Base-by-base conservation (phyloP, 129 eudicot genomes). In the Solidago caesia region DNA sequence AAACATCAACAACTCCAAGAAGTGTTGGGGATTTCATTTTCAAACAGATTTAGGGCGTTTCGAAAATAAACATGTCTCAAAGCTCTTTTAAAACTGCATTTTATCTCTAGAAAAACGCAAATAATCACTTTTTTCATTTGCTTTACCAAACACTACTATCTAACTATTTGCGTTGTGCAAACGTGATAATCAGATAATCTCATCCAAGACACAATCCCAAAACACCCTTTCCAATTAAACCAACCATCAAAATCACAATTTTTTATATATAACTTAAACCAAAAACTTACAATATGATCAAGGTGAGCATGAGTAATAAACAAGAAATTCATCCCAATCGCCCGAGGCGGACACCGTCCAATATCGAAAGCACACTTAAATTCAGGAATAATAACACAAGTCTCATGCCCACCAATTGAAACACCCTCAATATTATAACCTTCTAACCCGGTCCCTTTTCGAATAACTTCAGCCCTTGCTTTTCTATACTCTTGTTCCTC, bases 231-330 rank as follows among this genome's bases (percentile, higher is more conserved):
- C 41, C 39, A 33, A 55, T 12, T 44, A 43, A 67, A 67, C 29
- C 6, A 44, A 57, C 42, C 75, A 67, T 51, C 47, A 71, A 64
- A 55, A n/a, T n/a, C 42, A 44, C 43, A 60, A 15, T 3, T 0
- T 33, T 33, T 33, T 41, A 55, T n/a, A 12, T 15, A 1, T 33
- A 43, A 13, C 6, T 53, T 13, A 73, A 15, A 43, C 3, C 4
- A 11, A 68, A 65, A 44, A 8, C 97, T 88, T 81, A 94, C 99
- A 78, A 94, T 91, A 73, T 94, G 98, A 77, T 94, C 98, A 75
- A 94, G 97, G 73, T 94, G 99, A 61, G 89, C 99, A 79, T 94
- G 99, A 79, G 97, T 91, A 56, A 94, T 94, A 66, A 91, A 94
- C 74, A 94, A 71, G 70, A 85, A 94, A 64, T 91, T 94, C 88